These are phyloP conservation scores for Endocladia muricata DNA, from an alignment of 31 red algal genomes.

Conservation along the genomic window DNA sequence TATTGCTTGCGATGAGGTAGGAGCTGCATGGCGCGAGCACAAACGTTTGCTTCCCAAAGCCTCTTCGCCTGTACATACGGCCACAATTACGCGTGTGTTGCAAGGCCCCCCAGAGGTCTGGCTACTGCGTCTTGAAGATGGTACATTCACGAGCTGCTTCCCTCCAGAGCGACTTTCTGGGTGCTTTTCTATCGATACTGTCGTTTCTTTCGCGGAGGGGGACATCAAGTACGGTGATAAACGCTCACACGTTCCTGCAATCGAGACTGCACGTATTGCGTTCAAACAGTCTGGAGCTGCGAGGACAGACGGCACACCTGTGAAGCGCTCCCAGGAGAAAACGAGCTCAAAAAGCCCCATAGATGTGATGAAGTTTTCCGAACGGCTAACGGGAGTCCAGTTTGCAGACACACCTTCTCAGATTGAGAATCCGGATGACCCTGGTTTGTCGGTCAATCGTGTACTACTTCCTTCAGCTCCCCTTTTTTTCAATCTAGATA, in stretches of 20 bases:
- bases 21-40: not conserved
- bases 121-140: constrained; percentile 22
- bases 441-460: not conserved
- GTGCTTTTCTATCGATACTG: too few species aligned
- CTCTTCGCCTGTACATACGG: not conserved
- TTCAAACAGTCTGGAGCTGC: too few species aligned
- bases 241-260: too few species aligned
- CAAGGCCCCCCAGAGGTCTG: constrained; percentile 26
- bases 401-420: constrained; percentile 7
- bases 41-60: not conserved
- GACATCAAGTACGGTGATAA: too few species aligned
- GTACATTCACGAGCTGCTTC: too few species aligned
- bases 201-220: too few species aligned
- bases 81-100: not conserved
- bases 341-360: constrained; percentile 21
- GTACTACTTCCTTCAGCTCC: constrained; percentile 11
- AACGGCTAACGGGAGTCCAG: not conserved
- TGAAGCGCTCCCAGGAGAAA: too few species aligned
- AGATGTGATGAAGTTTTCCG: constrained; percentile 11
- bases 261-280: too few species aligned
- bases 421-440: not conserved
- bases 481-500: constrained; percentile 21
- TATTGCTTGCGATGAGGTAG: constrained; percentile 27
- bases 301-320: too few species aligned
- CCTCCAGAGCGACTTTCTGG: too few species aligned